Conservation (phyloP, 129 eudicot species). For the Helichrysum umbraculigerum region DNA sequence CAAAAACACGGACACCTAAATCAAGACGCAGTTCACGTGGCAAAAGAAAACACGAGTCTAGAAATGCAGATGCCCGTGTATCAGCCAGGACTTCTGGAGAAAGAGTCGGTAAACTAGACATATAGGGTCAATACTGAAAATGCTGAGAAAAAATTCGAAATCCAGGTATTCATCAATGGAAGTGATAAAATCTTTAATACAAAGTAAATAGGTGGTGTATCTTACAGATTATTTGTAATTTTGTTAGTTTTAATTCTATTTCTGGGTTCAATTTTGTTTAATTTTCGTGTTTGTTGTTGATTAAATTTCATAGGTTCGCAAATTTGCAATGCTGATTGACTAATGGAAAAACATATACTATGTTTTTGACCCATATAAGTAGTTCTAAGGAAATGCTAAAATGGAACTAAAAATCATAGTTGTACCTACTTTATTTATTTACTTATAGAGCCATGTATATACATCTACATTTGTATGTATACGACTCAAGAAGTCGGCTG, state of each 20-base stretch:
- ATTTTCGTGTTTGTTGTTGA: conserved; percentile 11
- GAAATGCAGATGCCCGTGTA: conserved; percentile 50
- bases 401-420: not conserved
- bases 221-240: conserved; percentile 14
- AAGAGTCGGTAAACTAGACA: conserved; percentile 22
- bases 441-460: not conserved
- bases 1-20: conserved; percentile 60
- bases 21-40: conserved; percentile 60
- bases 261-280: not conserved
- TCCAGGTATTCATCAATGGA: not conserved
- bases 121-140: conserved; percentile 17
- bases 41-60: conserved; percentile 66
- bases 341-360: not conserved
- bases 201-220: conserved; percentile 35
- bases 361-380: not conserved
- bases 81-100: conserved; percentile 42
- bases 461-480: not conserved
- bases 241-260: conserved; percentile 23
- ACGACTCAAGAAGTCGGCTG: conserved; percentile 11
- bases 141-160: not conserved
- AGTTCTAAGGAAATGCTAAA: not conserved
- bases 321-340: conserved; percentile 18
- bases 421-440: not conserved
- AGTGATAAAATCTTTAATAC: conserved; percentile 25
- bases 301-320: conserved; percentile 16